Percentiles rank a stretch among this genome's conserved stretches.
Evolutionary conservation across 768 basidiomycete species (phyloP).

Genomic region (Porpolomopsis calyptriformis): DNA sequence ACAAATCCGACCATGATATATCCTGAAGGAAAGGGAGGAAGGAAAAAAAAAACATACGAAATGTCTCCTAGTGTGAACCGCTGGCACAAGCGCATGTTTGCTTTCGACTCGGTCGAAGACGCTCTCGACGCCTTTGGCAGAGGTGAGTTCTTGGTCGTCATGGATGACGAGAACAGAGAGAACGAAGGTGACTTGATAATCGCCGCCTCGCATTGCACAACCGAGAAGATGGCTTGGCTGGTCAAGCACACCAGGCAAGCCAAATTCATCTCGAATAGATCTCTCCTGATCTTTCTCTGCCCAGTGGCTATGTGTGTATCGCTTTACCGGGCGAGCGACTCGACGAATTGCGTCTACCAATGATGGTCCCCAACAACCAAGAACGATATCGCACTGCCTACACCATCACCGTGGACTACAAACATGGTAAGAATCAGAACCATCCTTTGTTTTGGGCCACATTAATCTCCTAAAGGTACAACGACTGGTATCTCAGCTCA

Average conservation of each 20-base stretch:
- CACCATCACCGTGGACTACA: conserved; percentile 91
- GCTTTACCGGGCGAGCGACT: conserved; percentile 70
- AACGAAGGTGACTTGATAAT: conserved; percentile 97
- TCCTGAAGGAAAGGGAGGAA: too few species aligned
- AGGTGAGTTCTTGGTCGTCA: conserved; percentile 91
- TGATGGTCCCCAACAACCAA: conserved; percentile 90
- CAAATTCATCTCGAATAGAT: background rate
- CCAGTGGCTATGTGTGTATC: conserved; percentile 89
- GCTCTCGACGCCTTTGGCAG: conserved; percentile 64
- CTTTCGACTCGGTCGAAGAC: conserved; percentile 73
- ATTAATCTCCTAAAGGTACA: conserved; percentile 43
- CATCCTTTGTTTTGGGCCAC: conserved; percentile 1
- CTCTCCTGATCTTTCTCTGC: background rate
- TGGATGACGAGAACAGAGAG: conserved; percentile 93
- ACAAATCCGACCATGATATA: too few species aligned
- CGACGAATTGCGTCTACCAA: conserved; percentile 68
- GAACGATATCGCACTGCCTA: conserved; percentile 92
- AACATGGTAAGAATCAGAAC: conserved; percentile 47
- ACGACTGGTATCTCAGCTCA: conserved; percentile 96
- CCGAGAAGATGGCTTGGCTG: conserved; percentile 99
- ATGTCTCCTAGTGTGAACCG: too few species aligned
- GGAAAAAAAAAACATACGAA: too few species aligned
- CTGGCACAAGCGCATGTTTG: too few species aligned
- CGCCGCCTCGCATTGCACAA: conserved; percentile 72
- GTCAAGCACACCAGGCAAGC: conserved; percentile 88